Evolutionary conservation across 495 filamentous ascomycete genomes (phyloP), one percentile per base, ranked within the genome.

Genomic region (Aspergillus cavernicola): DNA sequence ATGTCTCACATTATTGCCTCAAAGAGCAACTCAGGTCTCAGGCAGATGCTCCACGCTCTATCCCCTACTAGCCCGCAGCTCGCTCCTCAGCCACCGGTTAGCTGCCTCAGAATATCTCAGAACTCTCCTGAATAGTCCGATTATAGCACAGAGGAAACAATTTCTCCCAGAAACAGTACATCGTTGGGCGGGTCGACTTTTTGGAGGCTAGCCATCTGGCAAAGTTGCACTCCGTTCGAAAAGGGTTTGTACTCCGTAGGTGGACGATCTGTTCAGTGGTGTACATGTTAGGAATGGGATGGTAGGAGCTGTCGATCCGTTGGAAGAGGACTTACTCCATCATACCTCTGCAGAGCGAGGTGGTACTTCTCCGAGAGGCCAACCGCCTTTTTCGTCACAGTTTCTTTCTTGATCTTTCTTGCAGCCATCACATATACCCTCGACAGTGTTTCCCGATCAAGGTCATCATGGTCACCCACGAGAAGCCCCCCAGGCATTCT

Each of bases 71-170:
- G 33, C 12, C 42, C 24, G 38, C 41, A 18, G 16, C 28, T 5
- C 13, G 43, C 29, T 9, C 28, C 20, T 32, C 32, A 29, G 19
- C 16, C 15, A 40, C 19, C 40, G 7, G 32, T 4, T 47, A 16
- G 35, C 24, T 38, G 43, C 39, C 24, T 56, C 46, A 63, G 29
- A 60, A 56, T 10, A 60, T 56, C 32, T 51, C 42, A 28, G 67
- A 55, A 24, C 65, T 69, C 59, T 70, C 49, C 15, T 68, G 52
- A 13, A 73, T 61, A 18, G 57, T 64, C 41, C 64, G 62, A 13
- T 58, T 60, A 50, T 71, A 69, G 60, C 69, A 74, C 45, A 73
- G 35, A 9, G 67, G 68, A 54, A 68, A 74, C 38, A 74, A 48
- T 51, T 53, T 59, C 2, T 57, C 61, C 71, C 71, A 73, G 45